Conservation (phyloP, 2,329 filamentous ascomycete genomes). For the Hypoxylon rubiginosum region DNA sequence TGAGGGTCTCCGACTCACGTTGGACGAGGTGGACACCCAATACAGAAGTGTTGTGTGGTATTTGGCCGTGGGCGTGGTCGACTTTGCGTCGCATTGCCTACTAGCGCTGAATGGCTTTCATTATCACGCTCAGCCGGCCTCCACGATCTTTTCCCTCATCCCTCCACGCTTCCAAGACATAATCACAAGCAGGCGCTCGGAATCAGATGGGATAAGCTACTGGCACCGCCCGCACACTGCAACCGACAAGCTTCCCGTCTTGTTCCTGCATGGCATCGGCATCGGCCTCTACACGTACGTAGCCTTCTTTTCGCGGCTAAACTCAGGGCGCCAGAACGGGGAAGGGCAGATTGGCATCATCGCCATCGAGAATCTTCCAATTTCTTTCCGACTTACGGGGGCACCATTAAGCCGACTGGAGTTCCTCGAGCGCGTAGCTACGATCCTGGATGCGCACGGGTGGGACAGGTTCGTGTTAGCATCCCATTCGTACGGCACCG, state of each 20-base stretch:
- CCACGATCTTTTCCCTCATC: slow-evolving; percentile 62
- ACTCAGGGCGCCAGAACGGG: slow-evolving; percentile 54
- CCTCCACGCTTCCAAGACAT: slow-evolving; percentile 69
- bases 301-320: slow-evolving; percentile 67
- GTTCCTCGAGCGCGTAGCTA: slow-evolving; percentile 68
- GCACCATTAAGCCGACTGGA: slow-evolving; percentile 64
- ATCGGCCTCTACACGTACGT: slow-evolving; percentile 75
- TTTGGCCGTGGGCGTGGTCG: slow-evolving; percentile 66
- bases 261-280: slow-evolving; percentile 80
- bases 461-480: slow-evolving; percentile 71
- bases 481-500: slow-evolving; percentile 75
- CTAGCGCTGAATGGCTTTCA: slow-evolving; percentile 65
- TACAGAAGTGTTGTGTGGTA: slow-evolving; percentile 77
- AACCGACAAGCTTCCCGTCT: slow-evolving; percentile 66
- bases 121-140: slow-evolving; percentile 62
- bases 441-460: slow-evolving; percentile 69
- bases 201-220: slow-evolving; percentile 68
- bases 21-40: slow-evolving; percentile 72
- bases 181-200: slow-evolving; percentile 61
- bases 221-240: slow-evolving; percentile 75
- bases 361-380: slow-evolving; percentile 74
- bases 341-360: slow-evolving; percentile 72
- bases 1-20: slow-evolving; percentile 71
- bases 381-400: slow-evolving; percentile 72
- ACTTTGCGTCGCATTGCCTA: slow-evolving; percentile 62